These are phyloP conservation scores for Metarhizium humberi DNA, from an alignment of 2,329 filamentous ascomycete species.

Conservation along the genomic window DNA sequence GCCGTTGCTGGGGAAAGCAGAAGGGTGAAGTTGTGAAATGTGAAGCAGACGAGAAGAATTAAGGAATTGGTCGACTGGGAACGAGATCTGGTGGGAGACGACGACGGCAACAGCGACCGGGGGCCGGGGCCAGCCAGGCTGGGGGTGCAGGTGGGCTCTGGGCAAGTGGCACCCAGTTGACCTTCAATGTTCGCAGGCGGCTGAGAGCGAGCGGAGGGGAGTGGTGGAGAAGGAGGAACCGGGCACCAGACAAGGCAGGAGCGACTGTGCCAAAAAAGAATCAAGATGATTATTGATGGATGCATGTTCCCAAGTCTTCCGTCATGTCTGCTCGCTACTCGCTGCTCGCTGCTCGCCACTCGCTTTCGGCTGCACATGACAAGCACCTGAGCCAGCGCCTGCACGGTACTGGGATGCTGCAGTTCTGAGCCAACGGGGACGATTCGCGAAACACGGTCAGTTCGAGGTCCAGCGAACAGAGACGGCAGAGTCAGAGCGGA, in stretches of 20 bases:
- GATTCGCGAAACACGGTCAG: neutral
- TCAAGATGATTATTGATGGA: neutral
- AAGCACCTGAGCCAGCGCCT: neutral
- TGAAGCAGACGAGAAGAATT: neutral
- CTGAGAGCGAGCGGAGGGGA: neutral
- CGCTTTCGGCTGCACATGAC: no score
- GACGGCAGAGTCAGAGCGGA: neutral
- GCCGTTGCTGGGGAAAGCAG: neutral
- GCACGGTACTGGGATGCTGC: neutral
- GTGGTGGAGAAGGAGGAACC: neutral
- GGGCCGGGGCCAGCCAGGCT: neutral
- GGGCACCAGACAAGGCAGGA: neutral
- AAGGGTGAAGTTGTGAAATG: neutral
- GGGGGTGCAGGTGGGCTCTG: neutral
- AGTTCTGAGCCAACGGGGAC: neutral
- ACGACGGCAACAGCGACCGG: neutral
- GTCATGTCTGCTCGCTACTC: neutral
- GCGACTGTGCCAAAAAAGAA: neutral
- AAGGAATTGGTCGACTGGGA: slow-evolving; percentile 2
- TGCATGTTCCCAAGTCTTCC: neutral
- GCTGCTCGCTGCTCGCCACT: neutral
- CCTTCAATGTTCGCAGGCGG: neutral
- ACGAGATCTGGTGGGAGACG: slow-evolving; percentile 2
- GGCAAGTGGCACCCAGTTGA: neutral
- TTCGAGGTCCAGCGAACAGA: neutral